These are phyloP conservation scores for Clonostachys solani DNA, from an alignment of 2,329 filamentous ascomycete species.

Conservation along the genomic window DNA sequence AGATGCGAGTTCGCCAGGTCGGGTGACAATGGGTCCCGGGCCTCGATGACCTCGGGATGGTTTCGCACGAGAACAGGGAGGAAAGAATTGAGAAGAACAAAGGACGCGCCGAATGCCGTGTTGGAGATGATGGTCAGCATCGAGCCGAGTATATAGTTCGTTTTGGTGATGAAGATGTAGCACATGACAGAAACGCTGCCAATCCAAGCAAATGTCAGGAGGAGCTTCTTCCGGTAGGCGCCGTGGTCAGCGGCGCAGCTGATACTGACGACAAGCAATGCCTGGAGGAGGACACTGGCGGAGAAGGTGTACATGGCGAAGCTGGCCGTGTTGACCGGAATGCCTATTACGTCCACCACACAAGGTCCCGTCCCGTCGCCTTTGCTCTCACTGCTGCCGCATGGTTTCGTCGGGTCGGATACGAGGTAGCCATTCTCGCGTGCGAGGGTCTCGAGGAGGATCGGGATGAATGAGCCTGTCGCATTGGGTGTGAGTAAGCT, in stretches of 20 bases:
- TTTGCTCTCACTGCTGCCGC: slow-evolving; percentile 59
- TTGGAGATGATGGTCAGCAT: slow-evolving; percentile 87
- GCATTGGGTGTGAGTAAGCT: not conserved
- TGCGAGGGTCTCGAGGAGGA: slow-evolving; percentile 89
- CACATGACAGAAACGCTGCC: slow-evolving; percentile 84
- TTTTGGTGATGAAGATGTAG: slow-evolving; percentile 74
- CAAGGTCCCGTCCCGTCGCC: slow-evolving; percentile 61
- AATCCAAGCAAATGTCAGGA: slow-evolving; percentile 78
- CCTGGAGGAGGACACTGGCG: slow-evolving; percentile 83
- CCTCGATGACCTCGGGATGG: slow-evolving; percentile 54
- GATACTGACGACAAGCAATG: slow-evolving; percentile 90
- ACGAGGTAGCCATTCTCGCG: slow-evolving; percentile 87
- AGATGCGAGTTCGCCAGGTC: slow-evolving; percentile 20
- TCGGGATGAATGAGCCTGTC: slow-evolving; percentile 87
- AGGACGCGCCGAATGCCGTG: slow-evolving; percentile 90
- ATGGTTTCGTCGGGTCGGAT: slow-evolving; percentile 71
- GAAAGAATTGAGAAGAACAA: slow-evolving; percentile 93
- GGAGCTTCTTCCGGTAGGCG: slow-evolving; percentile 80
- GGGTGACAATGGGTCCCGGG: slow-evolving; percentile 16
- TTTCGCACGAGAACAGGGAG: slow-evolving; percentile 85
- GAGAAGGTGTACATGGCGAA: slow-evolving; percentile 99
- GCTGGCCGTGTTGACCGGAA: slow-evolving; percentile 90
- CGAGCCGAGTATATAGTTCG: slow-evolving; percentile 75
- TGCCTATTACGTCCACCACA: slow-evolving; percentile 74
- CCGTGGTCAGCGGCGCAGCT: slow-evolving; percentile 95